These are phyloP conservation scores for Irpex rosettiformis DNA, from an alignment of 1,284 basidiomycete genomes.

Conservation along the genomic window DNA sequence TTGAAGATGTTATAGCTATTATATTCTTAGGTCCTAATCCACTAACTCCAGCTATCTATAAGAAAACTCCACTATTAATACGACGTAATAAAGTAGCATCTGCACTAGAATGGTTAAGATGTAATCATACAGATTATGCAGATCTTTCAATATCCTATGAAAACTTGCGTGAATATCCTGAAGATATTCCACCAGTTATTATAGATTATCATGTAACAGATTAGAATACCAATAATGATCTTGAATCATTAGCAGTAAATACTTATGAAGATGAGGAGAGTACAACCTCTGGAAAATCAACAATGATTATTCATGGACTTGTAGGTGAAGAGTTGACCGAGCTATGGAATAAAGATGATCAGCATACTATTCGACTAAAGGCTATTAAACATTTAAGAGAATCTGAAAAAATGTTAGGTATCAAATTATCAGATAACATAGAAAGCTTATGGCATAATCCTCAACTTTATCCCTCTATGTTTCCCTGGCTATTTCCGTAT, in stretches of 20 bases:
- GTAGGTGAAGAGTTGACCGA: conserved; percentile 24
- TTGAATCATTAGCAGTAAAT: conserved; percentile 23
- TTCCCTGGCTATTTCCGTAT: conserved; percentile 30
- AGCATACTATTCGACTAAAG: conserved; percentile 6
- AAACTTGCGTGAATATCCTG: conserved; percentile 31
- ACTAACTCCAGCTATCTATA: conserved; percentile 32
- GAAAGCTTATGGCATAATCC: conserved; percentile 25
- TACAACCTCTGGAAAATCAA: conserved; percentile 27
- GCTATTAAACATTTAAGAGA: conserved; percentile 21
- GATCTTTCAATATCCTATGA: conserved; percentile 33
- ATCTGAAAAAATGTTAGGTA: conserved; percentile 17
- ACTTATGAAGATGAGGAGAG: conserved; percentile 31
- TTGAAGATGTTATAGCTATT: conserved; percentile 34
- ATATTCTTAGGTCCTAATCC: conserved; percentile 30
- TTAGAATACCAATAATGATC: conserved; percentile 14
- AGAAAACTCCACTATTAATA: conserved; percentile 34
- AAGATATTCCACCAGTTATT: conserved; percentile 27
- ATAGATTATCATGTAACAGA: neutral
- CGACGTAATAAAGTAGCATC: conserved; percentile 23
- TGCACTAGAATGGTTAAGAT: conserved; percentile 35
- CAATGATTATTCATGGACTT: conserved; percentile 35
- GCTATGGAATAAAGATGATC: conserved; percentile 2
- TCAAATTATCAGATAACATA: conserved; percentile 16
- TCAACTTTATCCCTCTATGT: conserved; percentile 26
- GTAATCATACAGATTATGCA: conserved; percentile 35